Percentiles rank a stretch among this genome's conserved stretches.
These are phyloP conservation scores for Cystobasidiaceae sp. DNA, from an alignment of 1,284 basidiomycete genomes.

Conservation along the genomic window DNA sequence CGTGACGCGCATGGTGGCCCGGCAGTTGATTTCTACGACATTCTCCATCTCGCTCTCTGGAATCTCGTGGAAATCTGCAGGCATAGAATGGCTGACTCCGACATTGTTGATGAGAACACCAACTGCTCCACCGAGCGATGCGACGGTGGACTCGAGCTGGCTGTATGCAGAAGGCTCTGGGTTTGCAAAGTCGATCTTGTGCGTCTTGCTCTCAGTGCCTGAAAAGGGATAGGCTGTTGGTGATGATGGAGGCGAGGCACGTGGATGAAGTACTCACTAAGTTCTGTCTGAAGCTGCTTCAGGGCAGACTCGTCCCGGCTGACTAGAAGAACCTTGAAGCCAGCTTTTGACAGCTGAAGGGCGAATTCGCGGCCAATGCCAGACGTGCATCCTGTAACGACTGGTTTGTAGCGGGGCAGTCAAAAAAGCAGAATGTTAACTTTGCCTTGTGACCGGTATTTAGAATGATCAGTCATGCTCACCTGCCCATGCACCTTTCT, in stretches of 20 bases:
- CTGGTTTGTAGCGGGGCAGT: too few species aligned
- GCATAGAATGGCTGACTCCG: conserved; percentile 73
- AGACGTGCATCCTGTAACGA: conserved; percentile 66
- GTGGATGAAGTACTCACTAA: conserved; percentile 55
- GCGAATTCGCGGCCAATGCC: conserved; percentile 70
- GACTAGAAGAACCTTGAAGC: conserved; percentile 84
- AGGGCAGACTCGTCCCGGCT: conserved; percentile 70
- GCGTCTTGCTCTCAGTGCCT: conserved; percentile 57
- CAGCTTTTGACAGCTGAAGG: conserved; percentile 62
- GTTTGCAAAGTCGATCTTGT: conserved; percentile 76
- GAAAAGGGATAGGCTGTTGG: neutral
- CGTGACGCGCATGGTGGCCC: conserved; percentile 53
- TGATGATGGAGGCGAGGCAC: neutral
- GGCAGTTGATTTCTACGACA: conserved; percentile 54
- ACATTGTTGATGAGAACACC: conserved; percentile 79
- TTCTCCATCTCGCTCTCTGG: conserved; percentile 51
- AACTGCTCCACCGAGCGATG: conserved; percentile 5
- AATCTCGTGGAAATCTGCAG: conserved; percentile 53
- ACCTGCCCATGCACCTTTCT: conserved; percentile 76
- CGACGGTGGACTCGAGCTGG: conserved; percentile 55
- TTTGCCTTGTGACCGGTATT: too few species aligned
- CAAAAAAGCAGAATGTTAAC: neutral
- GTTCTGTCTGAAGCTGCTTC: conserved; percentile 64
- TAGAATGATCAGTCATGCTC: too few species aligned
- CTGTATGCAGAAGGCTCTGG: conserved; percentile 51